Base-by-base conservation (phyloP, 23 red algal genomes). In the Gracilaria domingensis region DNA sequence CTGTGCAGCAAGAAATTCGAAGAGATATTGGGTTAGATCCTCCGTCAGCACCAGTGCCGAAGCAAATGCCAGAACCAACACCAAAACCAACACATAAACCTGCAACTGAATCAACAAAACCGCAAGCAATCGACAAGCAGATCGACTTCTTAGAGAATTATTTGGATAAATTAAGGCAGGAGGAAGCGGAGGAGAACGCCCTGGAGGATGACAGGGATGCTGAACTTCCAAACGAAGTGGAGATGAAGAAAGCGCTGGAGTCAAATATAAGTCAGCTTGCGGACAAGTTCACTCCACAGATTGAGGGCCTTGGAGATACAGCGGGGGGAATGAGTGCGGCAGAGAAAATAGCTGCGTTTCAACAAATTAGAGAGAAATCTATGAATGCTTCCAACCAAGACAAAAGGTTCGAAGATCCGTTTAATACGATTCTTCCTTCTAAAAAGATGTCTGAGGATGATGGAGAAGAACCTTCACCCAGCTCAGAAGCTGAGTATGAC, bases 311-410 rank as follows among this genome's bases (percentile, higher is more conserved):
- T 1, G 54, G 23, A 36, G 87, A 90, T 33, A 62, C 75, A 35
- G 75, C 82, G 33, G 61, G 65, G 26, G 82, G 65, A n/a, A 86
- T 90, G 87, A 90, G 56, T 58, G 87, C 66, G 28, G 73, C 71
- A 1, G 87, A 90, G 64, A 90, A 90, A 58, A 90, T 71, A 37
- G 87, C 71, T 21, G 87, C 75, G 21, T 90, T 90, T 58, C 23
- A 90, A 20, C 54, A 59, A 48, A 21, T 90, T 17, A 49, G 87
- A 61, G 45, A 65, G 47, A 51, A 57, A 53, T 53, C 74, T 44
- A 81, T 90, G 87, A 80, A 66, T 6, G 20, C 24, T 18, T 49
- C 72, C 12, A 72, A 79, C 0, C 70, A 36, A 24, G 74, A 48
- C 1, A 53, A 51, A 6, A 26, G 79, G 26, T 64, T 80, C 12